Conservation (phyloP, 2,329 filamentous ascomycete species). For the Coniochaeta prunicola region DNA sequence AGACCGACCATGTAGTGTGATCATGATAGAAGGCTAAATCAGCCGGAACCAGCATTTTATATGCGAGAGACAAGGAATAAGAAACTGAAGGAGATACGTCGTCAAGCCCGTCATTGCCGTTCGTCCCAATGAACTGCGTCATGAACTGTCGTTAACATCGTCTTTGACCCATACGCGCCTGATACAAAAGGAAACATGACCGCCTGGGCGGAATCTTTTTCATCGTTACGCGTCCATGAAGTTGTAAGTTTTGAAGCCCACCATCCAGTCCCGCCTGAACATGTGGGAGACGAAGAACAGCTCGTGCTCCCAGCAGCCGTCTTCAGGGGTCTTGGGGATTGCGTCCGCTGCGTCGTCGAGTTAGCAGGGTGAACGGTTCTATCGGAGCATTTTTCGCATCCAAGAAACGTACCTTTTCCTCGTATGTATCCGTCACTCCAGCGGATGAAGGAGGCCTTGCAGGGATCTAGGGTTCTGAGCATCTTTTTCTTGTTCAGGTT, state of each 20-base stretch:
- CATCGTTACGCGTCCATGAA: neutral
- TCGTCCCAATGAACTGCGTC: neutral
- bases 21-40: neutral
- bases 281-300: slow-evolving; percentile 15
- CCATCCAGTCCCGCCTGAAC: slow-evolving; percentile 12
- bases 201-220: neutral
- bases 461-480: slow-evolving; percentile 19
- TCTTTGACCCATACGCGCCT: neutral
- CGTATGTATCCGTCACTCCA: slow-evolving; percentile 20
- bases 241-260: slow-evolving; percentile 8
- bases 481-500: slow-evolving; percentile 15
- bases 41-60: neutral
- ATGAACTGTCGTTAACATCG: neutral
- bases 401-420: slow-evolving; percentile 7
- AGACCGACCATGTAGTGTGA: neutral
- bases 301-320: slow-evolving; percentile 16
- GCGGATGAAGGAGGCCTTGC: slow-evolving; percentile 26
- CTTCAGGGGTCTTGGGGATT: slow-evolving; percentile 10
- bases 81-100: neutral
- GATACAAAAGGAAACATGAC: neutral
- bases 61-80: neutral
- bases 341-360: slow-evolving; percentile 1
- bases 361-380: neutral
- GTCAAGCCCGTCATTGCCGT: neutral
- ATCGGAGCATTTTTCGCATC: neutral